These are phyloP conservation scores for Austroboletus rostrupii DNA, from an alignment of 1,284 basidiomycete genomes.

Conservation along the genomic window DNA sequence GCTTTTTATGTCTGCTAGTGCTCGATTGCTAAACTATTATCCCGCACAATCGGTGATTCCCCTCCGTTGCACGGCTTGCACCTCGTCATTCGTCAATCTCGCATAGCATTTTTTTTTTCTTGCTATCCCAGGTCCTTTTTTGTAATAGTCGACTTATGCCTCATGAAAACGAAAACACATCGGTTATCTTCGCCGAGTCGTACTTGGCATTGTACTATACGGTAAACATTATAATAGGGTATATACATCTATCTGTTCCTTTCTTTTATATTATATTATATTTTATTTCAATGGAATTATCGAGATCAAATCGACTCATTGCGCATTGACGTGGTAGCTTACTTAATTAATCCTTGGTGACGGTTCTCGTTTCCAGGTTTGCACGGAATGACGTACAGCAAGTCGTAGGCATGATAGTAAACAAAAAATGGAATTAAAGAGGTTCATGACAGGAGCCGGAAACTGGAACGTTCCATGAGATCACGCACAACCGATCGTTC, in stretches of 20 bases:
- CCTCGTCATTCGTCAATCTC: constrained; percentile 10
- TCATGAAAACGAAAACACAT: background rate
- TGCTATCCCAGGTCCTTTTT: constrained; percentile 1
- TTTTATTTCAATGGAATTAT: background rate
- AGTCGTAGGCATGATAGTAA: background rate
- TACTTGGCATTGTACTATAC: constrained; percentile 21
- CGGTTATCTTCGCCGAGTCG: background rate
- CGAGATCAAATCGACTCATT: constrained; percentile 1
- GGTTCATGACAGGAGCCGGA: constrained; percentile 5
- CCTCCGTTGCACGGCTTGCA: constrained; percentile 13
- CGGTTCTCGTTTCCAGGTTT: background rate
- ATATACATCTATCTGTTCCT: background rate
- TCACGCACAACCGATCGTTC: constrained; percentile 1
- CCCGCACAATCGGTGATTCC: constrained; percentile 17
- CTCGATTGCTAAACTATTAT: constrained; percentile 15
- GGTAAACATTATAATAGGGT: constrained; percentile 17
- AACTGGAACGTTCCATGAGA: constrained; percentile 5
- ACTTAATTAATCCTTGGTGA: background rate
- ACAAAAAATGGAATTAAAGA: background rate
- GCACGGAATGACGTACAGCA: background rate
- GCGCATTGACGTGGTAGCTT: background rate
- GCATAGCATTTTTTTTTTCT: background rate
- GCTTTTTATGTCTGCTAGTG: constrained; percentile 12
- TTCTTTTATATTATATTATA: background rate
- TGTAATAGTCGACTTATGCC: background rate